phyloP scores from a whole-genome alignment of 805 yeast genomes.

The Novakomyces olei region DNA sequence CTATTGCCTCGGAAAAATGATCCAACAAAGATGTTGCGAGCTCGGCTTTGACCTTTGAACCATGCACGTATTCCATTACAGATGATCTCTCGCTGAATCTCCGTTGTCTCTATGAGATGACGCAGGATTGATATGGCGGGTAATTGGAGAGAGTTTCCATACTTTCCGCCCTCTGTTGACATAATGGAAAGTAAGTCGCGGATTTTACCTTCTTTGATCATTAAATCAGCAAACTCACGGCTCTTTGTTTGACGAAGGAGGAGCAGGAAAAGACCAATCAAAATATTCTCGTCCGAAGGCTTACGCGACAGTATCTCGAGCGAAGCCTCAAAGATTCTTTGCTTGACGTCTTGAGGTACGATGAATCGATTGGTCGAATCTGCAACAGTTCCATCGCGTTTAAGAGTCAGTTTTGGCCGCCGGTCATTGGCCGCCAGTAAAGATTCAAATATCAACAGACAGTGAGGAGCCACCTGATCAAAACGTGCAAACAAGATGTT shows the following conservation, averaged over 20 bases:
- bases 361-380: no score
- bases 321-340: constrained; percentile 29
- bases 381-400: no score
- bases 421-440: no score
- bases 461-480: no score
- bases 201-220: constrained; percentile 28
- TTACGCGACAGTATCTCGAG: constrained; percentile 17
- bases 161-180: constrained; percentile 16
- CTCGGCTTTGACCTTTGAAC: constrained; percentile 14
- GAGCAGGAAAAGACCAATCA: constrained; percentile 32
- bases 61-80: constrained; percentile 27
- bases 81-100: constrained; percentile 28
- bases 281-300: constrained; percentile 24
- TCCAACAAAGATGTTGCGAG: constrained; percentile 19
- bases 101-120: constrained; percentile 41
- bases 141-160: constrained; percentile 22
- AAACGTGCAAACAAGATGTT: no score
- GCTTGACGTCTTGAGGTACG: no score
- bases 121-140: constrained; percentile 35
- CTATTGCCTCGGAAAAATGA: constrained; percentile 8
- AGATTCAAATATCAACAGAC: no score
- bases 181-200: constrained; percentile 26
- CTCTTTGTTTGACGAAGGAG: constrained; percentile 31
- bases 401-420: no score
- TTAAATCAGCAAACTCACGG: constrained; percentile 18